Percentiles rank a stretch among this genome's conserved stretches.
Evolutionary conservation across 768 basidiomycete species (phyloP).

Genomic region (Mycena amicta): DNA sequence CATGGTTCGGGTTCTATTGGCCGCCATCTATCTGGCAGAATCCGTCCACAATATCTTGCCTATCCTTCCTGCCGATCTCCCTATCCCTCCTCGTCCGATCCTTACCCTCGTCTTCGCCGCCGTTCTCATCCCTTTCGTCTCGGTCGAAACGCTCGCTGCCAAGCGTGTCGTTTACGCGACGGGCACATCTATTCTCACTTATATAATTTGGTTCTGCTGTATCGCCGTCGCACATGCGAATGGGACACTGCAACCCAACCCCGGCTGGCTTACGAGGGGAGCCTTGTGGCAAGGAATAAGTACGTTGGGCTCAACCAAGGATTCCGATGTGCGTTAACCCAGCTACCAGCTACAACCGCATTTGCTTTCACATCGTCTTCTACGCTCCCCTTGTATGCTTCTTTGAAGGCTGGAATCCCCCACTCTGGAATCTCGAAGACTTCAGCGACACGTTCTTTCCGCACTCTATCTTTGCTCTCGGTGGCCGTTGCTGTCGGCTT

Average conservation of each 20-base stretch:
- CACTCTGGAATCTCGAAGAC: slow-evolving; percentile 45
- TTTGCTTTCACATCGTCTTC: slow-evolving; percentile 69
- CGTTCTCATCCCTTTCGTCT: slow-evolving; percentile 51
- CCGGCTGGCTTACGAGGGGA: slow-evolving; percentile 44
- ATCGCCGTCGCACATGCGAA: slow-evolving; percentile 54
- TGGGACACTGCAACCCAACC: slow-evolving; percentile 41
- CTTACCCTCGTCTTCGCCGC: slow-evolving; percentile 46
- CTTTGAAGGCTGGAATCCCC: slow-evolving; percentile 49
- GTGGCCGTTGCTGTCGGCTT: slow-evolving; percentile 50
- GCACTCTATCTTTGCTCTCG: slow-evolving; percentile 54
- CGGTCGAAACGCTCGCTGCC: slow-evolving; percentile 56
- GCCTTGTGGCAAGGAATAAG: slow-evolving; percentile 66
- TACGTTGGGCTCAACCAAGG: slow-evolving; percentile 37
- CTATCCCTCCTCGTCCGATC: slow-evolving; percentile 39
- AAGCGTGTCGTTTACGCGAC: slow-evolving; percentile 58
- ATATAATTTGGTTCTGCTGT: slow-evolving; percentile 61
- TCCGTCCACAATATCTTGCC: slow-evolving; percentile 55
- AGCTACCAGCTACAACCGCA: slow-evolving; percentile 52
- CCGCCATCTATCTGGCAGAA: slow-evolving; percentile 65
- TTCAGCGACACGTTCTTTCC: slow-evolving; percentile 57
- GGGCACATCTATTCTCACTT: slow-evolving; percentile 60
- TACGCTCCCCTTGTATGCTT: slow-evolving; percentile 67
- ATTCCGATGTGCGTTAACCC: neutral
- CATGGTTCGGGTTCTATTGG: slow-evolving; percentile 50
- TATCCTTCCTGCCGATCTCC: slow-evolving; percentile 41